Conservation (phyloP, 768 basidiomycete genomes). For the Suillus occidentalis region DNA sequence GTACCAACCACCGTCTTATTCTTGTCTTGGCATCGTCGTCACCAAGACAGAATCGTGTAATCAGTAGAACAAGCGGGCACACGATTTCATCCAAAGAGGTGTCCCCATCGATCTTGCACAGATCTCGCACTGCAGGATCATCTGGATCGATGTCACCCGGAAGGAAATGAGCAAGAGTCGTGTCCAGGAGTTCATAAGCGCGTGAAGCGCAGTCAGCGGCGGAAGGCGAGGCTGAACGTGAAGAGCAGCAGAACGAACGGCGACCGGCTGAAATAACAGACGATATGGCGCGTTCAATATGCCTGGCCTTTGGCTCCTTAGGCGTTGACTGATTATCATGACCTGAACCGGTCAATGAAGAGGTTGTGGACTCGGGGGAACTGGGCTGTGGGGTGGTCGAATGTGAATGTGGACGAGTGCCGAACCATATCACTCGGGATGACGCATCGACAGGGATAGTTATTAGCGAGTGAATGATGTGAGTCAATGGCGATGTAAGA, state of each 20-base stretch:
- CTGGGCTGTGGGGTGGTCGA: slow-evolving; percentile 37
- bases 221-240: slow-evolving; percentile 31
- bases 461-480: slow-evolving; percentile 81
- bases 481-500: slow-evolving; percentile 71
- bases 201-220: slow-evolving; percentile 55
- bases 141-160: slow-evolving; percentile 66
- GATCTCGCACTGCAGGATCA: slow-evolving; percentile 56
- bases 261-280: slow-evolving; percentile 31
- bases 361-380: slow-evolving; percentile 23
- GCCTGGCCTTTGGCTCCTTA: slow-evolving; percentile 24
- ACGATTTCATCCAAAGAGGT: slow-evolving; percentile 74
- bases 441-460: slow-evolving; percentile 66
- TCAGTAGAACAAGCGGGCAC: slow-evolving; percentile 72
- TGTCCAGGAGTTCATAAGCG: slow-evolving; percentile 67
- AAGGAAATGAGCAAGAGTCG: slow-evolving; percentile 59
- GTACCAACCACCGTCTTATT: slow-evolving; percentile 70
- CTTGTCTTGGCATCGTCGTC: slow-evolving; percentile 57
- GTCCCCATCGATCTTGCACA: slow-evolving; percentile 49
- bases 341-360: neutral
- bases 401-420: slow-evolving; percentile 35
- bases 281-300: slow-evolving; percentile 28
- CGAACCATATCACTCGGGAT: slow-evolving; percentile 65
- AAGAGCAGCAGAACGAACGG: slow-evolving; percentile 43
- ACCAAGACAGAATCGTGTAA: slow-evolving; percentile 68
- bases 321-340: slow-evolving; percentile 4